Base-by-base conservation (phyloP, 257 asterid species). In the Asclepias syriaca region DNA sequence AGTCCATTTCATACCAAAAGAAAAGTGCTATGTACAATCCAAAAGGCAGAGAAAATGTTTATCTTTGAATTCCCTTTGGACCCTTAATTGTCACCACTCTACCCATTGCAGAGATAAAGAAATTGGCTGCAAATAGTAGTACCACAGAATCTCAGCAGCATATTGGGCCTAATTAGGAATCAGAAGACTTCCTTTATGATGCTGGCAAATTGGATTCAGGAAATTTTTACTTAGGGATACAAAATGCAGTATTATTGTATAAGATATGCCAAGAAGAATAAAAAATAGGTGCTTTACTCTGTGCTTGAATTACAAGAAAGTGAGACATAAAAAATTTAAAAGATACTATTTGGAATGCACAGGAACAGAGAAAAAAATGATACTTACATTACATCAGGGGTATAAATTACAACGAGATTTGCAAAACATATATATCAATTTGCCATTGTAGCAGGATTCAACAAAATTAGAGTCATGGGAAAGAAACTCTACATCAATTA, bases 331-430 rank as follows among this genome's bases (percentile, higher is more conserved):
- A 61, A 61, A 34, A 34, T 34, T 34, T 34, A 34, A 3, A 34
- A 34, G 39, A 34, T 4, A 34, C 39, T 34, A 34, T 14, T 32
- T 29, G 8, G 15, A 53, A 29, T 15, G 39, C 37, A 19, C 27
- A 3, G 18, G 8, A n/a, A 57, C 49, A 66, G 29, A 61, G 39
- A 50, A 53, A 68, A n/a, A 68, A n/a, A n/a, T 66, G 27, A 61
- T 32, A 58, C 43, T 57, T 69, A 74, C 69, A 74, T 27, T 69
- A 74, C 69, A 74, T 27, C 45, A 34, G 29, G 71, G n/a, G 16
- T 22, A 27, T 46, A 39, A 16, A 32, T n/a, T 67, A 49, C 22
- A 74, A 49, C 19, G 8, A 68, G 55, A 58, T 24, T 40, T 56
- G 64, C 40, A 15, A 63, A 58, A 40, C 32, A 57, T 16, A 63